Evolutionary conservation across 257 asterid species (phyloP), one percentile per base, ranked within the genome.

Genomic region (Catharanthus roseus): DNA sequence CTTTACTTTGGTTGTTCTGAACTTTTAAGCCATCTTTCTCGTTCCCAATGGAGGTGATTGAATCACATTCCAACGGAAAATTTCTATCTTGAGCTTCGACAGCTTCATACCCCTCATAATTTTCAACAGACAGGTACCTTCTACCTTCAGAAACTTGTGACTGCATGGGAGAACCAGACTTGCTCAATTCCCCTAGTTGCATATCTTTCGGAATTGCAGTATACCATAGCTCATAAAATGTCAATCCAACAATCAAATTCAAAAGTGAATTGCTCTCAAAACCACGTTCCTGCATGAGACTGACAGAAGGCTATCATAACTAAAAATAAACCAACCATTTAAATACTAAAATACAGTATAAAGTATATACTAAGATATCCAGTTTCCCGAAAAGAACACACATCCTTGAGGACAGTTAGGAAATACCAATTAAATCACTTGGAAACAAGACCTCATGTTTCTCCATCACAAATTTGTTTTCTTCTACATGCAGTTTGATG

Each of bases 211-310:
- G 96, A 66, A 89, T 60, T 54, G 75, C 67, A 71, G 87, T 79
- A 82, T 89, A 88, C 99, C 97, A 91, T 63, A 82, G 72, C 79
- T 85, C 89, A 82, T 62, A 88, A 80, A 83, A 91, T 68, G 81
- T 68, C 79, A 91, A 79, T 68, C 97, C 96, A 75, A 85, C 92
- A 72, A 91, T 85, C 85, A 91, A 82, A 84, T 88, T 89, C 49
- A 95, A 87, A 42, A 77, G 50, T 44, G 99, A 79, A 58, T 86
- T 87, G 63, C 79, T 75, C 34, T 76, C 86, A 79, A 88, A 89
- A 80, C 84, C 87, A 68, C 72, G 78, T 72, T 88, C 88, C 82
- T 89, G 91, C 87, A 78, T 85, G 78, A 86, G 85, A 79, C 96
- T 91, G 85, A 58, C 56, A 13, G 70, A 84, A 81, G 44, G 73